Conservation (phyloP, 1,139 yeast species). For the Taphrina pruni region DNA sequence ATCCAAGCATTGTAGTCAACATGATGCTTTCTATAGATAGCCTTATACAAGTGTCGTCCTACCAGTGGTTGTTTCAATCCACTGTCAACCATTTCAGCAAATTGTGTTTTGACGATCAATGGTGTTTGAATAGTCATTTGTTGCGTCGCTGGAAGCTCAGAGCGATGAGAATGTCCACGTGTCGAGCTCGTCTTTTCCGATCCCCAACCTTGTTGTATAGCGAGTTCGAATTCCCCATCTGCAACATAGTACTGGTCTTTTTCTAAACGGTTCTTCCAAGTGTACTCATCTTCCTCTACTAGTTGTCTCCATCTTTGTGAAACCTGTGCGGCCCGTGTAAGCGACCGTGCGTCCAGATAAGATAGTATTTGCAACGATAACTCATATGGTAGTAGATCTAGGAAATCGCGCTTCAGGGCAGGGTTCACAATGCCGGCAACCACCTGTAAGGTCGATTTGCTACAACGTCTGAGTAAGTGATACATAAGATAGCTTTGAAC, state of each 20-base stretch:
- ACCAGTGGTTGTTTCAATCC: constrained; percentile 41
- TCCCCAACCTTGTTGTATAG: constrained; percentile 29
- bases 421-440: constrained; percentile 64
- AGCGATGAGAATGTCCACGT: background rate
- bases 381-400: constrained; percentile 75
- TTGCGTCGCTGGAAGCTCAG: background rate
- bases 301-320: constrained; percentile 72
- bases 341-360: constrained; percentile 67
- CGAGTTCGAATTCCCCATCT: constrained; percentile 36
- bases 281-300: constrained; percentile 61
- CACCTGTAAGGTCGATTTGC: constrained; percentile 72
- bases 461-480: constrained; percentile 67
- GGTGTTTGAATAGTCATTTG: background rate
- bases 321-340: constrained; percentile 68
- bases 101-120: constrained; percentile 38
- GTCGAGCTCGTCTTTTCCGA: background rate
- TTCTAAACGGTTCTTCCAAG: constrained; percentile 54
- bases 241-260: constrained; percentile 49
- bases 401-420: constrained; percentile 73
- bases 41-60: constrained; percentile 55
- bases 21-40: constrained; percentile 69
- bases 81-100: constrained; percentile 40
- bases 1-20: constrained; percentile 81
- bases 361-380: constrained; percentile 72
- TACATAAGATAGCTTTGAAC: constrained; percentile 55